Percentiles rank a stretch among this genome's conserved stretches.
phyloP scores from a whole-genome alignment of 768 basidiomycete genomes.

The Pleurotus eryngii region DNA sequence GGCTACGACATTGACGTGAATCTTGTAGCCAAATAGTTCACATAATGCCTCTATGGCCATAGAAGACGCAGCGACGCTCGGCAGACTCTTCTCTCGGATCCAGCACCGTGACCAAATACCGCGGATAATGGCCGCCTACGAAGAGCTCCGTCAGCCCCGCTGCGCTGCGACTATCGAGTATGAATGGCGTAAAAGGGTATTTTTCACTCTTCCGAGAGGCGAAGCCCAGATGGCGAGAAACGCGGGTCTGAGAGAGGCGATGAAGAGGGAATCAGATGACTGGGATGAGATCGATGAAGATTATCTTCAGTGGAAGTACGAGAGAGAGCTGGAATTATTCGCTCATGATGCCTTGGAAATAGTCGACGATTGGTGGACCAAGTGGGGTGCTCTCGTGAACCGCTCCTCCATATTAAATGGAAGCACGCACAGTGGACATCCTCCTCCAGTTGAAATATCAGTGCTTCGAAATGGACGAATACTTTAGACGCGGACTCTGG shows the following conservation, averaged over 20 bases:
- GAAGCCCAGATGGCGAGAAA: slow-evolving; percentile 45
- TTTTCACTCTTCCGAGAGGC: slow-evolving; percentile 42
- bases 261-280: slow-evolving; percentile 21
- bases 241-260: slow-evolving; percentile 30
- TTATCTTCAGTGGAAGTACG: slow-evolving; percentile 46
- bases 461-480: background rate
- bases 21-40: slow-evolving; percentile 46
- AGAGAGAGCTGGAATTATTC: slow-evolving; percentile 46
- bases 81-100: slow-evolving; percentile 55
- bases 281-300: slow-evolving; percentile 45
- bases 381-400: slow-evolving; percentile 34
- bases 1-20: too few species aligned
- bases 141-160: slow-evolving; percentile 56
- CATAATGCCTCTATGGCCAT: slow-evolving; percentile 50
- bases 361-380: slow-evolving; percentile 65
- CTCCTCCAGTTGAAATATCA: background rate
- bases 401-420: background rate
- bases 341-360: slow-evolving; percentile 51
- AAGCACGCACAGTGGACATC: background rate
- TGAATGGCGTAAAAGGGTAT: slow-evolving; percentile 42
- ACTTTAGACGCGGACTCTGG: background rate
- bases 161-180: slow-evolving; percentile 41
- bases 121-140: slow-evolving; percentile 49
- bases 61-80: slow-evolving; percentile 62
- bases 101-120: slow-evolving; percentile 43